Conservation (phyloP, 129 eudicot genomes). For the Escallonia rubra region DNA sequence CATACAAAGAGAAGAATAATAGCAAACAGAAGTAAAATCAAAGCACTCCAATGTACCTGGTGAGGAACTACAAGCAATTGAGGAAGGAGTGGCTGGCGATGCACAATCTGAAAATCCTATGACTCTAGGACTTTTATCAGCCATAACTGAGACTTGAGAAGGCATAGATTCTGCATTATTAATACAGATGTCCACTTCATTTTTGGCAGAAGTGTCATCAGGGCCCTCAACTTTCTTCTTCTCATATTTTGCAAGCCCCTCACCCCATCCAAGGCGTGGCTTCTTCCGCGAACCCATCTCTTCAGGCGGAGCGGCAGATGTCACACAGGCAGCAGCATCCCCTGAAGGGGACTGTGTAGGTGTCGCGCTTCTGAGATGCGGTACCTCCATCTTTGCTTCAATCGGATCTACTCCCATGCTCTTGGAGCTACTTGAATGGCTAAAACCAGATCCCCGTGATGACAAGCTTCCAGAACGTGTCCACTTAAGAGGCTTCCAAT, state of each 20-base stretch:
- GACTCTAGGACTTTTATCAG: slow-evolving; percentile 56
- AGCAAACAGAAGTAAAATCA: background rate
- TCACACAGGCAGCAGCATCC: slow-evolving; percentile 42
- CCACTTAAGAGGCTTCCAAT: slow-evolving; percentile 94
- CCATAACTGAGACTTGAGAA: slow-evolving; percentile 22
- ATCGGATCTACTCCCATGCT: slow-evolving; percentile 46
- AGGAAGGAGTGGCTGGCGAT: slow-evolving; percentile 87
- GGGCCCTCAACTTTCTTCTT: slow-evolving; percentile 81
- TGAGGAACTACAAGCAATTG: slow-evolving; percentile 84
- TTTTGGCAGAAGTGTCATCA: slow-evolving; percentile 40
- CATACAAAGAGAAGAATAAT: too few species aligned
- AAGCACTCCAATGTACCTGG: slow-evolving; percentile 45
- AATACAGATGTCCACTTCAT: slow-evolving; percentile 22
- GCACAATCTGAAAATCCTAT: slow-evolving; percentile 51
- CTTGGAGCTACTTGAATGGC: slow-evolving; percentile 76
- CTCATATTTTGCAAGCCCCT: slow-evolving; percentile 95
- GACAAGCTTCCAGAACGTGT: slow-evolving; percentile 75
- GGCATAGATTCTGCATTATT: slow-evolving; percentile 38
- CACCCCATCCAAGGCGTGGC: slow-evolving; percentile 98
- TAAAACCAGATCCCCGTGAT: slow-evolving; percentile 70
- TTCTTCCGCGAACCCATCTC: slow-evolving; percentile 71
- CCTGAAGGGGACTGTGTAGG: slow-evolving; percentile 53
- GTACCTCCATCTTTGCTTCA: slow-evolving; percentile 39
- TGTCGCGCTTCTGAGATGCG: slow-evolving; percentile 14
- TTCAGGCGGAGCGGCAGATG: slow-evolving; percentile 43